Evolutionary conservation across 2,329 filamentous ascomycete species (phyloP).

Genomic region (Colletotrichum sansevieriae): DNA sequence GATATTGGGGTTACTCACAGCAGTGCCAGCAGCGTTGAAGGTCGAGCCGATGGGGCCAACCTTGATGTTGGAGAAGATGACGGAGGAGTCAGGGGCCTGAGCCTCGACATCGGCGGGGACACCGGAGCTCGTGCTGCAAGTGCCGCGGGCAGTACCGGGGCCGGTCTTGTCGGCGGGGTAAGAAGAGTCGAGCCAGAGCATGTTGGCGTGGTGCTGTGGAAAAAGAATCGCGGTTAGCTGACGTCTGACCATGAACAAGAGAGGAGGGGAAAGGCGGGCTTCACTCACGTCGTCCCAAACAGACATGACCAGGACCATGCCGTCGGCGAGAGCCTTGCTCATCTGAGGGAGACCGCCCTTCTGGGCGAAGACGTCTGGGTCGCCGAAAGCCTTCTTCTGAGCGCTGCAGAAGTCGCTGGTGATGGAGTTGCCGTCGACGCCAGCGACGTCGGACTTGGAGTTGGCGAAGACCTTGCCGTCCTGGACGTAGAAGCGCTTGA

Average conservation of each 20-base stretch:
- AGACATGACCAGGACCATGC: constrained; percentile 64
- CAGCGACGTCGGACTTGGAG: constrained; percentile 56
- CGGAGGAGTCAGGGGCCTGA: constrained; percentile 60
- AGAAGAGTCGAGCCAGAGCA: constrained; percentile 81
- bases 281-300: constrained; percentile 68
- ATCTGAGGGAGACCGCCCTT: constrained; percentile 71
- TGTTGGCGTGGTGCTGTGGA: constrained; percentile 69
- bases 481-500: constrained; percentile 76
- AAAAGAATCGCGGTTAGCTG: not conserved
- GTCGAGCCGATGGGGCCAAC: constrained; percentile 69
- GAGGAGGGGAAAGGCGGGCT: not conserved
- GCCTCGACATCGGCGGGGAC: constrained; percentile 64
- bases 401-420: constrained; percentile 69
- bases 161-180: constrained; percentile 65
- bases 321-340: constrained; percentile 57
- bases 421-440: constrained; percentile 61
- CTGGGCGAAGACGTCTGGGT: constrained; percentile 63
- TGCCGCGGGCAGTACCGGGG: constrained; percentile 66
- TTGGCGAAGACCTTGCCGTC: constrained; percentile 70
- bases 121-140: constrained; percentile 65
- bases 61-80: constrained; percentile 65
- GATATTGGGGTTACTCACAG: constrained; percentile 2
- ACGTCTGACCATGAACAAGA: not conserved
- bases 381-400: constrained; percentile 70
- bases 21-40: constrained; percentile 47